Percentiles rank a stretch among this genome's conserved stretches.
These are phyloP conservation scores for Tylopilus cervinicoccineus DNA, from an alignment of 768 basidiomycete genomes.

Conservation along the genomic window DNA sequence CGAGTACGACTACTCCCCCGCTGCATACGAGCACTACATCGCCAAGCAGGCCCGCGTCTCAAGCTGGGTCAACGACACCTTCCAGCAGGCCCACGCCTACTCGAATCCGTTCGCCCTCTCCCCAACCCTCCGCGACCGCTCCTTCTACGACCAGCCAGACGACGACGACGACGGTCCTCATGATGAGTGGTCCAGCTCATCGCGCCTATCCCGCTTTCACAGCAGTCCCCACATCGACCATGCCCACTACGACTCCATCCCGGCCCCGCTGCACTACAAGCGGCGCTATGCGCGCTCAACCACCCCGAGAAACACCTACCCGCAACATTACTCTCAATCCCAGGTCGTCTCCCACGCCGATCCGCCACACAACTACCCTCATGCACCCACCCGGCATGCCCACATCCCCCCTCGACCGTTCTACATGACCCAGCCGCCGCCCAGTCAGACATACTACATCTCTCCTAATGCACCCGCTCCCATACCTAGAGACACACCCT, in stretches of 20 bases:
- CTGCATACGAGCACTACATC: conserved; percentile 44
- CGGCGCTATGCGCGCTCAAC: conserved; percentile 26
- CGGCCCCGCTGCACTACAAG: conserved; percentile 17
- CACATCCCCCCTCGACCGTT: conserved; percentile 15
- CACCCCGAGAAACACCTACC: conserved; percentile 6
- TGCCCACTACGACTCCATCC: conserved; percentile 14
- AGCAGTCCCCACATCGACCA: conserved; percentile 25
- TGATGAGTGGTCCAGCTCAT: conserved; percentile 22
- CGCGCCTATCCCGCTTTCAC: conserved; percentile 22
- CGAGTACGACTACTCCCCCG: conserved; percentile 60
- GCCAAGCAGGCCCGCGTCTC: conserved; percentile 46
- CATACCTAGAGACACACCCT: conserved; percentile 14
- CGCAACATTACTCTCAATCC: conserved; percentile 19
- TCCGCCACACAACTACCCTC: conserved; percentile 17
- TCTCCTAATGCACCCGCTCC: conserved; percentile 7
- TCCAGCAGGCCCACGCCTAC: conserved; percentile 24
- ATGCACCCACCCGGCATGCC: conserved; percentile 6
- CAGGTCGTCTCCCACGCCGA: conserved; percentile 13
- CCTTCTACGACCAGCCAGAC: conserved; percentile 23
- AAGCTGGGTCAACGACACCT: conserved; percentile 47
- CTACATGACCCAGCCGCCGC: conserved; percentile 26
- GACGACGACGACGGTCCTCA: neutral
- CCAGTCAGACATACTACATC: conserved; percentile 24
- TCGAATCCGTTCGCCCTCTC: conserved; percentile 29
- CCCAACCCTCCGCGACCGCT: conserved; percentile 27